Evolutionary conservation across 1,139 yeast species (phyloP).

Genomic region (Magnusiomyces magnusii): DNA sequence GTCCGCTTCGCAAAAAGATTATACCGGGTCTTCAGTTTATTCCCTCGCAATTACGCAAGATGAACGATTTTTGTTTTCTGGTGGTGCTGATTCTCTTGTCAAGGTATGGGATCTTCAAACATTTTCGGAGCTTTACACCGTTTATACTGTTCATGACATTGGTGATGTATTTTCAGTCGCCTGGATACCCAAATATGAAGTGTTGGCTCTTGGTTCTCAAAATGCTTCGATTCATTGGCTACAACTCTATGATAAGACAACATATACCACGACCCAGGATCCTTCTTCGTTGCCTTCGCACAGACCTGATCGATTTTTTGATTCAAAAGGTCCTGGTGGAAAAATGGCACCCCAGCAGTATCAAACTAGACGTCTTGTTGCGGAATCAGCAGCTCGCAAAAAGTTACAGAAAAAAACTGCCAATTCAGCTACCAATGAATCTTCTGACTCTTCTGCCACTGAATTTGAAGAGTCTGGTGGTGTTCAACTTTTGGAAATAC

Average conservation of each 20-base stretch:
- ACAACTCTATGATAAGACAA: slow-evolving; percentile 34
- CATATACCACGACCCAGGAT: slow-evolving; percentile 30
- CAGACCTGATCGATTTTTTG: slow-evolving; percentile 81
- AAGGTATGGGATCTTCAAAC: slow-evolving; percentile 65
- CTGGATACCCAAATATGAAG: slow-evolving; percentile 53
- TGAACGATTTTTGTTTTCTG: slow-evolving; percentile 64
- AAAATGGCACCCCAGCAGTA: slow-evolving; percentile 32
- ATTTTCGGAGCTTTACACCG: slow-evolving; percentile 45
- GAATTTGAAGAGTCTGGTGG: background rate
- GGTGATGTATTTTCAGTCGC: slow-evolving; percentile 88
- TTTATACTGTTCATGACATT: slow-evolving; percentile 77
- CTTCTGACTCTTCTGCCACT: slow-evolving; percentile 16
- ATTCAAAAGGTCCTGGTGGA: slow-evolving; percentile 83
- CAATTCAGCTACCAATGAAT: background rate
- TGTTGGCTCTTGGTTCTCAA: slow-evolving; percentile 82
- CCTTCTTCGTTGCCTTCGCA: slow-evolving; percentile 60
- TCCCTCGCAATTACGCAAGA: slow-evolving; percentile 54
- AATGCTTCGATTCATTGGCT: slow-evolving; percentile 84
- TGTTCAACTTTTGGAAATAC: slow-evolving; percentile 51
- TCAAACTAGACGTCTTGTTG: slow-evolving; percentile 5
- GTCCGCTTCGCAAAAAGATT: background rate
- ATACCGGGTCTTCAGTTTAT: slow-evolving; percentile 38
- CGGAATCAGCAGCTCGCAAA: slow-evolving; percentile 15
- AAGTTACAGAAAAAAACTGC: slow-evolving; percentile 4
- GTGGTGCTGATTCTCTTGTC: slow-evolving; percentile 84